Conservation (phyloP, 495 filamentous ascomycete genomes). For the Tuber borchii region DNA sequence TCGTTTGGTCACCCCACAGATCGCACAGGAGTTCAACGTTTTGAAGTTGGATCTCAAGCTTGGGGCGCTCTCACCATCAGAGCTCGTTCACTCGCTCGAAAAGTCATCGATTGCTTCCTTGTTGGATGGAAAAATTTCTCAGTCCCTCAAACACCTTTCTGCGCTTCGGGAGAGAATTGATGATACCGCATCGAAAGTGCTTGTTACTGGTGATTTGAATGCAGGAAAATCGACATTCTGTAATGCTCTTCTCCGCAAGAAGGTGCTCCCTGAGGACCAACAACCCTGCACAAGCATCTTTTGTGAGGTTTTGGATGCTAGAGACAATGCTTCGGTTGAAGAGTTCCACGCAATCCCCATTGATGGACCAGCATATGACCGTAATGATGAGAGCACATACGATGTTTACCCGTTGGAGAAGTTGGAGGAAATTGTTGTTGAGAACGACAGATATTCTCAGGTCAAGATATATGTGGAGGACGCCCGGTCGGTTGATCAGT, state of each 20-base stretch:
- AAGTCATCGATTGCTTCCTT: slow-evolving; percentile 82
- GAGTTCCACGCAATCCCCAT: slow-evolving; percentile 93
- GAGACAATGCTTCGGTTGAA: slow-evolving; percentile 82
- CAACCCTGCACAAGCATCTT: slow-evolving; percentile 99
- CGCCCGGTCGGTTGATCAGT: slow-evolving; percentile 82
- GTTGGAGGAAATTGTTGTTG: slow-evolving; percentile 80
- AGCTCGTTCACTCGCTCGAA: slow-evolving; percentile 93
- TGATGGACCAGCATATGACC: slow-evolving; percentile 62
- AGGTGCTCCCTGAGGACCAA: slow-evolving; percentile 91
- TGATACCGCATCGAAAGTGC: slow-evolving; percentile 92
- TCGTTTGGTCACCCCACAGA: slow-evolving; percentile 80
- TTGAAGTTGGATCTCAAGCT: slow-evolving; percentile 91
- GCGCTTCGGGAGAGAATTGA: slow-evolving; percentile 87
- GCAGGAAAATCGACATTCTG: slow-evolving; percentile 98
- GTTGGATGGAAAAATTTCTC: slow-evolving; percentile 85
- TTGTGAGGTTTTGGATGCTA: slow-evolving; percentile 88
- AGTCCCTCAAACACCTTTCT: slow-evolving; percentile 83
- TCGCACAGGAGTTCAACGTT: slow-evolving; percentile 91
- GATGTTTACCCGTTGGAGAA: slow-evolving; percentile 70
- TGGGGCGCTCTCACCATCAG: slow-evolving; percentile 72
- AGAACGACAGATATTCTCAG: slow-evolving; percentile 79
- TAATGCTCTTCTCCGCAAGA: slow-evolving; percentile 86
- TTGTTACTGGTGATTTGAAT: slow-evolving; percentile 96
- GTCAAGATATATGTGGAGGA: slow-evolving; percentile 97
- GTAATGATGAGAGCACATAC: slow-evolving; percentile 88